phyloP scores from a whole-genome alignment of 306 rosid species.

The Cicer yamashitae region DNA sequence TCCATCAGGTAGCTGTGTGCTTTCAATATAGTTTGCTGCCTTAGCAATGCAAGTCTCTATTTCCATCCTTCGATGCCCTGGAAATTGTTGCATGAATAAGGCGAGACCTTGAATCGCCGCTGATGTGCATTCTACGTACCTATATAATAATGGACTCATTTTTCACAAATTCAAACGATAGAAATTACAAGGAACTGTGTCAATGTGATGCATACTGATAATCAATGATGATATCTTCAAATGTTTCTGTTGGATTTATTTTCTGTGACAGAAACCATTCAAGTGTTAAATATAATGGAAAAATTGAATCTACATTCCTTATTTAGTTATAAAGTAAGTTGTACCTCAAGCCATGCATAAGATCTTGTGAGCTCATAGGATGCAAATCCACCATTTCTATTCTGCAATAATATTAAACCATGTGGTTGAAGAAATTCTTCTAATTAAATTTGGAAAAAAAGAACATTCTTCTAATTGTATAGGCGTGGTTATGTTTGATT shows the following conservation, averaged over 20 bases:
- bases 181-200: not conserved
- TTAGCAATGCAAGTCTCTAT: constrained; percentile 58
- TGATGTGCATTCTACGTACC: constrained; percentile 78
- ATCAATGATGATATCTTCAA: constrained; percentile 72
- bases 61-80: constrained; percentile 56
- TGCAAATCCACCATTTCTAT: constrained; percentile 76
- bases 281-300: constrained; percentile 6
- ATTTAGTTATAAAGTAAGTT: not conserved
- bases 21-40: constrained; percentile 58
- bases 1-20: constrained; percentile 65
- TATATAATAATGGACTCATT: constrained; percentile 14
- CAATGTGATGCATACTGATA: constrained; percentile 60
- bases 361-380: constrained; percentile 91
- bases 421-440: not conserved
- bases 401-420: constrained; percentile 49
- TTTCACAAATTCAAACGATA: constrained; percentile 2
- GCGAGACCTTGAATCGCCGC: constrained; percentile 64
- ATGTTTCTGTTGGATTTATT: constrained; percentile 67
- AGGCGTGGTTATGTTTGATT: too few species aligned
- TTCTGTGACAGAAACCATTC: constrained; percentile 50
- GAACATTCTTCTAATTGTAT: not conserved
- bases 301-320: not conserved
- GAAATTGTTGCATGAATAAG: constrained; percentile 50
- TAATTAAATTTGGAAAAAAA: constrained; percentile 3
- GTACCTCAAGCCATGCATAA: constrained; percentile 74